These are phyloP conservation scores for Byssoonygena ceratinophila DNA, from an alignment of 2,329 filamentous ascomycete species.

Conservation along the genomic window DNA sequence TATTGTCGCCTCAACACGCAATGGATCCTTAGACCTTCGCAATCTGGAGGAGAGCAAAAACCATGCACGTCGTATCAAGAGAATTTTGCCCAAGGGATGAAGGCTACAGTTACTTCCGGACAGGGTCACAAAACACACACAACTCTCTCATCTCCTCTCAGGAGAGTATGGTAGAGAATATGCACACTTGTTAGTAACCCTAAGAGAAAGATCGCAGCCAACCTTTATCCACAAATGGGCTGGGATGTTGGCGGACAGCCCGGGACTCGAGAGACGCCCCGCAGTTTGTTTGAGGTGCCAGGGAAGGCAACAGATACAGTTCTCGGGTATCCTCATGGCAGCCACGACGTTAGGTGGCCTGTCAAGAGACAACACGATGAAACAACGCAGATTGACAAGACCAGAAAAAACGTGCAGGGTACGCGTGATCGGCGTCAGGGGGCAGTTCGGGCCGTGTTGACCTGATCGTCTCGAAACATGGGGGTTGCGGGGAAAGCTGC, in stretches of 20 bases:
- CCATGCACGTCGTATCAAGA: too few relatives aligned
- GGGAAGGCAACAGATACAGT: too few relatives aligned
- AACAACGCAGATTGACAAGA: background rate
- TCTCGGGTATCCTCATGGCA: background rate
- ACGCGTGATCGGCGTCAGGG: background rate
- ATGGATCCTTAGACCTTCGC: too few relatives aligned
- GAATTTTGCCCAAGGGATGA: background rate
- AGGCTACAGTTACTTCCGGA: background rate
- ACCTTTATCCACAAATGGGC: too few relatives aligned
- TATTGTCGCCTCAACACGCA: background rate
- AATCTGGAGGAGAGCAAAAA: too few relatives aligned
- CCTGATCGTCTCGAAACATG: background rate
- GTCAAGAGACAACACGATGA: background rate
- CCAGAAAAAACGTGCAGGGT: background rate
- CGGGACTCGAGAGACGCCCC: too few relatives aligned
- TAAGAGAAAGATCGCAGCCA: too few relatives aligned
- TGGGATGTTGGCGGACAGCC: too few relatives aligned
- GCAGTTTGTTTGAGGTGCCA: too few relatives aligned
- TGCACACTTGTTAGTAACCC: too few relatives aligned
- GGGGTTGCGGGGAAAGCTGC: background rate
- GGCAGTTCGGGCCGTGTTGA: background rate
- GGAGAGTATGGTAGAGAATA: background rate
- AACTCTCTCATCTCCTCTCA: background rate
- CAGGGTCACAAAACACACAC: background rate
- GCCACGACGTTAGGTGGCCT: background rate